These are phyloP conservation scores for Kodamaea kakaduensis DNA, from an alignment of 805 yeast species.

Conservation along the genomic window DNA sequence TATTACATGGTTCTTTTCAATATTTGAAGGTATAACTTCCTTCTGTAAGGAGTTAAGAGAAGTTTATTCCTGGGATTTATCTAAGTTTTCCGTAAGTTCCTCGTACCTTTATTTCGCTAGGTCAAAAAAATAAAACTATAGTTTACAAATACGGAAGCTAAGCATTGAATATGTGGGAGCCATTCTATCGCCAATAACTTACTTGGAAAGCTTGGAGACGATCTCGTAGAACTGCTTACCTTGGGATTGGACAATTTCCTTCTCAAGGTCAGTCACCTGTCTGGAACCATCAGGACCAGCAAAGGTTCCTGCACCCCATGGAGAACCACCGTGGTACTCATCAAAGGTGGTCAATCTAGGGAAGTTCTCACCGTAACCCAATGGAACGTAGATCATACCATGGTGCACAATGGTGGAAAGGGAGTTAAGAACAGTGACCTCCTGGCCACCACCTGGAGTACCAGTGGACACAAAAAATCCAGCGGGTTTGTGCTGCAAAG, in stretches of 20 bases:
- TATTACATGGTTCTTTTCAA: too few species aligned
- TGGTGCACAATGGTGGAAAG: constrained; percentile 70
- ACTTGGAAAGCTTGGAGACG: constrained; percentile 26
- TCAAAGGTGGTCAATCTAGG: constrained; percentile 51
- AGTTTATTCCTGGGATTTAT: too few species aligned
- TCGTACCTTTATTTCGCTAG: too few species aligned
- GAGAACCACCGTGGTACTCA: constrained; percentile 74
- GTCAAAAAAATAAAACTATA: too few species aligned
- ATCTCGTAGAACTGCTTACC: constrained; percentile 54
- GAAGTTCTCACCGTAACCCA: constrained; percentile 63
- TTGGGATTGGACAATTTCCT: constrained; percentile 59
- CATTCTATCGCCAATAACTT: too few species aligned
- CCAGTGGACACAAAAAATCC: constrained; percentile 74
- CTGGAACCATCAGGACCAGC: constrained; percentile 80
- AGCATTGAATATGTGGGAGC: too few species aligned
- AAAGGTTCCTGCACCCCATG: constrained; percentile 84
- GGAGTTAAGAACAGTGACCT: constrained; percentile 60
- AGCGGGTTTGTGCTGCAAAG: constrained; percentile 67
- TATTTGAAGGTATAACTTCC: too few species aligned
- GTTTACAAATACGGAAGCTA: too few species aligned
- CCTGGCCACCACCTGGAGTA: constrained; percentile 81
- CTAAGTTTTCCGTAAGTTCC: too few species aligned
- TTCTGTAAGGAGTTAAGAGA: too few species aligned
- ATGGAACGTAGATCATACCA: constrained; percentile 75
- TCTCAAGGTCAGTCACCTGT: constrained; percentile 58